phyloP scores from a whole-genome alignment of 2,329 filamentous ascomycete species.

The Peltaster fructicola region DNA sequence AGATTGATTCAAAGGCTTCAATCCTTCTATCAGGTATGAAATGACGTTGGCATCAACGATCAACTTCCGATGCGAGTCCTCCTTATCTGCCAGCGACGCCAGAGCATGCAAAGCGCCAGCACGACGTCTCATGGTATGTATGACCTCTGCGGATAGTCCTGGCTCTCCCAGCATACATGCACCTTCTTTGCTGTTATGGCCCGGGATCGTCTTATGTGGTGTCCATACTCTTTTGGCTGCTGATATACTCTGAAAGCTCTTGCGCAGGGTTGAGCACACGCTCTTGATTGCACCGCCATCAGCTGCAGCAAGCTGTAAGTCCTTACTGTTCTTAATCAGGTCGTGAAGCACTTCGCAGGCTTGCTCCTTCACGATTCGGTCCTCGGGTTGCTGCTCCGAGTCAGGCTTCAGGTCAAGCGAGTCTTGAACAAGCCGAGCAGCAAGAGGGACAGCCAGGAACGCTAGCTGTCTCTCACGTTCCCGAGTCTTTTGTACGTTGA shows the following conservation, averaged over 20 bases:
- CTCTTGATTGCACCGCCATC: slow-evolving; percentile 48
- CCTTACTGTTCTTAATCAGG: slow-evolving; percentile 59
- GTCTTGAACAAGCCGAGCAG: slow-evolving; percentile 31
- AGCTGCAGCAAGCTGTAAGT: slow-evolving; percentile 65
- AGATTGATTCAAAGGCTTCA: slow-evolving; percentile 41
- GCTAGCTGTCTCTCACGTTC: slow-evolving; percentile 26
- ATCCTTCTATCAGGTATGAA: slow-evolving; percentile 65
- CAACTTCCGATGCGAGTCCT: slow-evolving; percentile 67
- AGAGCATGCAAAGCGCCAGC: slow-evolving; percentile 62
- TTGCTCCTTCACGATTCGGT: slow-evolving; percentile 31
- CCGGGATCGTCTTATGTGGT: slow-evolving; percentile 9
- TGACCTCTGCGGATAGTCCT: slow-evolving; percentile 43
- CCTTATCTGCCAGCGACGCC: slow-evolving; percentile 62
- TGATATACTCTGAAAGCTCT: slow-evolving; percentile 43
- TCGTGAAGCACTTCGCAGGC: slow-evolving; percentile 61
- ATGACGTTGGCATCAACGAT: slow-evolving; percentile 71
- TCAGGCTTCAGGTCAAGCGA: slow-evolving; percentile 32
- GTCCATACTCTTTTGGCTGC: slow-evolving; percentile 39
- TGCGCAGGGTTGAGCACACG: slow-evolving; percentile 46
- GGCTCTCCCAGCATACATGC: slow-evolving; percentile 36
- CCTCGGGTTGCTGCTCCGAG: slow-evolving; percentile 16
- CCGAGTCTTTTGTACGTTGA: slow-evolving; percentile 20
- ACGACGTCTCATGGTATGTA: slow-evolving; percentile 58
- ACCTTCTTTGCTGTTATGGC: slow-evolving; percentile 4
- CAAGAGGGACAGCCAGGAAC: slow-evolving; percentile 28